Evolutionary conservation across 768 basidiomycete genomes (phyloP), one percentile per base, ranked within the genome.

Genomic region (Rhizopogon roseolus): DNA sequence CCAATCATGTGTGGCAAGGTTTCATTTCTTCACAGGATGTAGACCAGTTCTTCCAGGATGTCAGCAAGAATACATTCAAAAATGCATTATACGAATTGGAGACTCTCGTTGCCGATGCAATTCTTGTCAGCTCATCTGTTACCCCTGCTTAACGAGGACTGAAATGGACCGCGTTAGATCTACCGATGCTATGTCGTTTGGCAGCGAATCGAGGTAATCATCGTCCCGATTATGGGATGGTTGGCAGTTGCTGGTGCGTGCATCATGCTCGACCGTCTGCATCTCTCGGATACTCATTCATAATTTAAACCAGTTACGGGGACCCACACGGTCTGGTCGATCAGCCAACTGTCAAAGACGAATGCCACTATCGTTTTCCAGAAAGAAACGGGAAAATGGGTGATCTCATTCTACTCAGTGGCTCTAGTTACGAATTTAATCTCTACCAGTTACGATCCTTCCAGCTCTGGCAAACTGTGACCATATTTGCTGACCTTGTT

Each of bases 71-170:
- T 28, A 53, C 52, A 9, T 46, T 57, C 19, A 56, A 54, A 19
- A 60, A 55, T 52, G 46, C 54, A 8, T 10, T 55, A 10, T 60
- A 56, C 45, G 29, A 27, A 6, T 2, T 51, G 16, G 51, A 60
- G 43, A 60, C 57, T 16, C 27, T 60, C 7, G 38, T 62, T 0
- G 59, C 54, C 19, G 61, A 62, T 37, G 53, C 41, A 34, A 50
- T 62, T 42, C 50, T 62, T 50, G 60, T 60, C n/a, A 46, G 52
- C 25, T 27, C 17, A n/a, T n/a, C n/a, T n/a, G n/a, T n/a, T n/a
- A n/a, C n/a, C n/a, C n/a, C n/a, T n/a, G n/a, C n/a, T 6, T 4
- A 38, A 13, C 34, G 43, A 40, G 38, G 19, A 42, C 52, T 43
- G 50, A 49, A 34, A 4, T 52, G 36, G 46, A 38, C 41, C 4